These are phyloP conservation scores for Cytidiella melzeri DNA, from an alignment of 768 basidiomycete genomes.

Conservation along the genomic window DNA sequence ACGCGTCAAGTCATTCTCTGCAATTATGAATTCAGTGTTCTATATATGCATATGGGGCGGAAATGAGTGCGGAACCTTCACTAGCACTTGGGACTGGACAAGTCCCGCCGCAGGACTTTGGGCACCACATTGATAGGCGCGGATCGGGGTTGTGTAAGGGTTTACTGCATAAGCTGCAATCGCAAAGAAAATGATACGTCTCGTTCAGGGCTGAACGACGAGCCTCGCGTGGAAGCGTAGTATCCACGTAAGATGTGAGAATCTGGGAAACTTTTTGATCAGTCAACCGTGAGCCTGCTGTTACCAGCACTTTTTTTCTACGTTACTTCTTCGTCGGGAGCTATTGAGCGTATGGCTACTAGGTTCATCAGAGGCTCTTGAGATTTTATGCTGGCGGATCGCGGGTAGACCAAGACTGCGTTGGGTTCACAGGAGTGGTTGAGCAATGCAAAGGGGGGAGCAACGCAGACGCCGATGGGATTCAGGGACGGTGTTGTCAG, in stretches of 20 bases:
- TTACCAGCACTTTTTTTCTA: not conserved
- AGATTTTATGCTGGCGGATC: slow-evolving; percentile 28
- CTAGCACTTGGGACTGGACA: slow-evolving; percentile 61
- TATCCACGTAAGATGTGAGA: slow-evolving; percentile 79
- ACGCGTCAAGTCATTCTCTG: slow-evolving; percentile 42
- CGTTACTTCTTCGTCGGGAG: slow-evolving; percentile 62
- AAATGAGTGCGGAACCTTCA: slow-evolving; percentile 21
- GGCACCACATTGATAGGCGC: slow-evolving; percentile 64
- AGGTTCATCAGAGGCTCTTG: slow-evolving; percentile 67
- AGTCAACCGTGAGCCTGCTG: not conserved
- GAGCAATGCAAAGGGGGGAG: slow-evolving; percentile 71
- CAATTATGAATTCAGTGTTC: not conserved
- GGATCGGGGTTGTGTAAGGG: slow-evolving; percentile 40
- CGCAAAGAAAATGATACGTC: slow-evolving; percentile 76
- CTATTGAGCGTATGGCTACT: slow-evolving; percentile 61
- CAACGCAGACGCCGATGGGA: slow-evolving; percentile 80
- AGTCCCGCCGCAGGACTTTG: slow-evolving; percentile 58
- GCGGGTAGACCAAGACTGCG: slow-evolving; percentile 87
- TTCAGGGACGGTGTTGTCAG: slow-evolving; percentile 71
- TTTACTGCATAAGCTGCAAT: slow-evolving; percentile 51
- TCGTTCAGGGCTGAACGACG: slow-evolving; percentile 56
- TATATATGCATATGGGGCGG: not conserved
- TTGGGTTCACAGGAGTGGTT: slow-evolving; percentile 91
- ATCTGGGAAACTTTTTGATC: slow-evolving; percentile 61
- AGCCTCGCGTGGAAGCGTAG: slow-evolving; percentile 53